A percentile compares a stretch with the other conserved stretches of the same genome.
These are phyloP conservation scores for Eucalyptus tenuipes DNA, from an alignment of 345 rosid species.

Conservation along the genomic window DNA sequence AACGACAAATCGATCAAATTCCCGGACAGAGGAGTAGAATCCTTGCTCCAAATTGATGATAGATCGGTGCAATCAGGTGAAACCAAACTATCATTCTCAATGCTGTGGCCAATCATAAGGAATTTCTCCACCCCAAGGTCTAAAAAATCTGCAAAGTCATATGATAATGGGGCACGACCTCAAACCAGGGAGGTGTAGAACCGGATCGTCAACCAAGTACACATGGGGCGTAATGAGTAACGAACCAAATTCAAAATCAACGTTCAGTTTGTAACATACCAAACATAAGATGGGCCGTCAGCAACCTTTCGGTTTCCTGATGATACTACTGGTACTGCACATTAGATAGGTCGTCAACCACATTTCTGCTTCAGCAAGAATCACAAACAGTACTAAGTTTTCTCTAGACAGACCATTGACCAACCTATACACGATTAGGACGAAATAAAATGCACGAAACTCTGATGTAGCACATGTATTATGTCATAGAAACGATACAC, in stretches of 20 bases:
- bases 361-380: not conserved
- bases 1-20: not conserved
- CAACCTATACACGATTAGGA: not conserved
- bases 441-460: not conserved
- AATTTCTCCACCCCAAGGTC: not conserved
- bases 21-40: not conserved
- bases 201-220: not conserved
- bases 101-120: not conserved
- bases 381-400: not conserved
- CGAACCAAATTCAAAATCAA: not conserved
- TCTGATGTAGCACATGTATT: not conserved
- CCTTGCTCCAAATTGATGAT: not conserved
- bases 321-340: not conserved
- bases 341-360: not conserved
- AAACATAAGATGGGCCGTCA: not conserved
- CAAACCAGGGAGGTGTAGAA: not conserved
- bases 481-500: not conserved
- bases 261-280: not conserved
- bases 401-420: not conserved
- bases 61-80: not conserved
- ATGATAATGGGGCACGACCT: not conserved
- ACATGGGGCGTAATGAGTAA: not conserved
- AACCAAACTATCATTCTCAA: not conserved
- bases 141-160: not conserved
- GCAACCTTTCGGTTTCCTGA: not conserved